Conservation (phyloP, 768 basidiomycete species). For the Pleurotus djamor region DNA sequence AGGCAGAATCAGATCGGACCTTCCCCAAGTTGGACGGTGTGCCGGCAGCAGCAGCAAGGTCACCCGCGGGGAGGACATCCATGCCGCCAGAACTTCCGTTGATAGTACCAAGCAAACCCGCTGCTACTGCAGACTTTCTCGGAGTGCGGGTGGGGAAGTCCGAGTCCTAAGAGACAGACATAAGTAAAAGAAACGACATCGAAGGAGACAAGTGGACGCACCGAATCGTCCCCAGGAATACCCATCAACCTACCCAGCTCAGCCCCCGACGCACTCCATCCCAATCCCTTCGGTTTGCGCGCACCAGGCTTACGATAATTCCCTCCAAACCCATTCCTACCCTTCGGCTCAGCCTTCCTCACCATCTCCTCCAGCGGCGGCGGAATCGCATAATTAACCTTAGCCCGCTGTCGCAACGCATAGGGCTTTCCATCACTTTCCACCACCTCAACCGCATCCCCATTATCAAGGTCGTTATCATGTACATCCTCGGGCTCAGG, state of each 20-base stretch:
- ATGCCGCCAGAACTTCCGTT: constrained; percentile 49
- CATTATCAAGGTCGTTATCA: constrained; percentile 37
- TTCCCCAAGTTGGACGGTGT: constrained; percentile 87
- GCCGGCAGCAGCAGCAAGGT: constrained; percentile 67
- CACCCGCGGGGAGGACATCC: constrained; percentile 35
- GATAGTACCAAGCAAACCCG: constrained; percentile 50
- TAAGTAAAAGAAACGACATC: neutral
- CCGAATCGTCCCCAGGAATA: constrained; percentile 71
- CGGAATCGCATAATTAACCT: constrained; percentile 80
- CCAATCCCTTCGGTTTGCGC: constrained; percentile 43
- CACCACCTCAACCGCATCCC: constrained; percentile 40
- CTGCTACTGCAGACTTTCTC: constrained; percentile 57
- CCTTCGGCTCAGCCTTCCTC: constrained; percentile 32
- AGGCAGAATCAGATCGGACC: constrained; percentile 59
- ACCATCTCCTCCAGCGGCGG: constrained; percentile 75
- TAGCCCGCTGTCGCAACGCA: constrained; percentile 57
- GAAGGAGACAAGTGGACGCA: constrained; percentile 22
- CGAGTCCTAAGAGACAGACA: constrained; percentile 52
- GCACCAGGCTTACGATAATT: constrained; percentile 19
- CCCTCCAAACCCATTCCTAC: constrained; percentile 27
- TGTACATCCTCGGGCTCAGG: constrained; percentile 29
- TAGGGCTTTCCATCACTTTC: constrained; percentile 62
- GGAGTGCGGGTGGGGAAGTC: constrained; percentile 68
- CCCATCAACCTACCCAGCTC: constrained; percentile 81
- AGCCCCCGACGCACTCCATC: constrained; percentile 80